Conservation (phyloP, 192 early-diverging fungal genomes). For the Linnemannia hyalina region DNA sequence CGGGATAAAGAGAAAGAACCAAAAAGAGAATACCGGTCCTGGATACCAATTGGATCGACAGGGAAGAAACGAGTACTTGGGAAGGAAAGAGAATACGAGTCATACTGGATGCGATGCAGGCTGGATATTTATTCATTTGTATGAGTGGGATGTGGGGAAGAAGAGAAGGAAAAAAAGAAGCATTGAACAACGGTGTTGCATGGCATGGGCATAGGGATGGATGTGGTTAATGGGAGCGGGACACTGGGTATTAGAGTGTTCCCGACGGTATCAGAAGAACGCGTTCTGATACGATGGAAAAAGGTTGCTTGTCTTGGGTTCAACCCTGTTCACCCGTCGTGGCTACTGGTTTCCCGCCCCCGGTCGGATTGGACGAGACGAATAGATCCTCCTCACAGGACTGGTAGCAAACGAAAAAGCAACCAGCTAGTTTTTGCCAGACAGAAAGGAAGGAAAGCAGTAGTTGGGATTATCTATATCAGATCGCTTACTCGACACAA, state of each 20-base stretch:
- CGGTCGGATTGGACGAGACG: no score
- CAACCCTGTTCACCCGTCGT: conserved; percentile 1
- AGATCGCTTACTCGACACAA: no score
- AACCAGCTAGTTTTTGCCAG: neutral
- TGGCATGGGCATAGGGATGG: neutral
- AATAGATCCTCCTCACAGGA: neutral
- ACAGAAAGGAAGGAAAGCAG: neutral
- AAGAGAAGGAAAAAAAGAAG: neutral
- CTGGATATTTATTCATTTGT: neutral
- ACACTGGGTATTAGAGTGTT: neutral
- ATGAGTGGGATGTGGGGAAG: neutral
- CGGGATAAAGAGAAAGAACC: conserved; percentile 6
- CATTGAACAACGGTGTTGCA: neutral
- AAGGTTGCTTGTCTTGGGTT: neutral
- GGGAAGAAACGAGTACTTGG: neutral
- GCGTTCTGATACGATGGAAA: neutral
- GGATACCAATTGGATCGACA: neutral
- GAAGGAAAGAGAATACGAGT: neutral
- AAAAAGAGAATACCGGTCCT: neutral
- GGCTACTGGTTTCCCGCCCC: neutral
- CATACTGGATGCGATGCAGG: neutral
- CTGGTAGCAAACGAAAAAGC: neutral
- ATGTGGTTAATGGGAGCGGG: neutral
- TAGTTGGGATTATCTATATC: no score
- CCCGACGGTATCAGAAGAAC: neutral